Evolutionary conservation across 129 eudicot species (phyloP).

Genomic region (Oenanthe sinensis): DNA sequence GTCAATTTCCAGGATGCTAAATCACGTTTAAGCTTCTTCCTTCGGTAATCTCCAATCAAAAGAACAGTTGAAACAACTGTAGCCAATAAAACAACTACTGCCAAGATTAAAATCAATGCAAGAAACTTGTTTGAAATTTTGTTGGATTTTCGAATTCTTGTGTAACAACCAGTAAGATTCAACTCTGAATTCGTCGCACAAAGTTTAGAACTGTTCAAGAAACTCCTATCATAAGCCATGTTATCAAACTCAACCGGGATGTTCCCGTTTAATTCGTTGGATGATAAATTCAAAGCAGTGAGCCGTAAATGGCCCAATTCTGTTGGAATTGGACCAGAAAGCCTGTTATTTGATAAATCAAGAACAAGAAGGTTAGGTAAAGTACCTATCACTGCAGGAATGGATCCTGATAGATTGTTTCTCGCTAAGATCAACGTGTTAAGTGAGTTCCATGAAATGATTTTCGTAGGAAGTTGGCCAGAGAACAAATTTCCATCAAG

Average conservation of each 20-base stretch:
- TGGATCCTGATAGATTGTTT: slow-evolving; percentile 66
- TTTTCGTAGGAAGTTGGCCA: slow-evolving; percentile 54
- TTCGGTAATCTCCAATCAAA: slow-evolving; percentile 41
- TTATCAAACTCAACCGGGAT: slow-evolving; percentile 61
- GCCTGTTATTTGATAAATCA: slow-evolving; percentile 60
- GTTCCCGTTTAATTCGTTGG: slow-evolving; percentile 55
- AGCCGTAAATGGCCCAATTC: slow-evolving; percentile 44
- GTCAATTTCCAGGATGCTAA: slow-evolving; percentile 63
- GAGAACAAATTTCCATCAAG: slow-evolving; percentile 77
- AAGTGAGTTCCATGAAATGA: slow-evolving; percentile 61
- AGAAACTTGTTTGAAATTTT: slow-evolving; percentile 40
- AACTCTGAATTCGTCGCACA: slow-evolving; percentile 39
- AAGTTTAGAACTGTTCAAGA: slow-evolving; percentile 57
- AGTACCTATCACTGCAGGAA: slow-evolving; percentile 44
- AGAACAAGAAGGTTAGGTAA: slow-evolving; percentile 65
- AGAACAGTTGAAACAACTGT: slow-evolving; percentile 28
- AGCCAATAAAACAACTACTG: slow-evolving; percentile 30
- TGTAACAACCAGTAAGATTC: slow-evolving; percentile 39
- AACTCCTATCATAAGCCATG: slow-evolving; percentile 63
- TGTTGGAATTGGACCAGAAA: slow-evolving; percentile 72
- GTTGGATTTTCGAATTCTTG: slow-evolving; percentile 19
- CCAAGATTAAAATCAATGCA: slow-evolving; percentile 46
- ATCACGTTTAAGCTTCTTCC: slow-evolving; percentile 49
- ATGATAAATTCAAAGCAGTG: slow-evolving; percentile 62
- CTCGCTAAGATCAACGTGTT: slow-evolving; percentile 52